A percentile compares a stretch with the other conserved stretches of the same genome.
These are phyloP conservation scores for Sporothrix curviconia DNA, from an alignment of 2,329 filamentous ascomycete species.

Conservation along the genomic window DNA sequence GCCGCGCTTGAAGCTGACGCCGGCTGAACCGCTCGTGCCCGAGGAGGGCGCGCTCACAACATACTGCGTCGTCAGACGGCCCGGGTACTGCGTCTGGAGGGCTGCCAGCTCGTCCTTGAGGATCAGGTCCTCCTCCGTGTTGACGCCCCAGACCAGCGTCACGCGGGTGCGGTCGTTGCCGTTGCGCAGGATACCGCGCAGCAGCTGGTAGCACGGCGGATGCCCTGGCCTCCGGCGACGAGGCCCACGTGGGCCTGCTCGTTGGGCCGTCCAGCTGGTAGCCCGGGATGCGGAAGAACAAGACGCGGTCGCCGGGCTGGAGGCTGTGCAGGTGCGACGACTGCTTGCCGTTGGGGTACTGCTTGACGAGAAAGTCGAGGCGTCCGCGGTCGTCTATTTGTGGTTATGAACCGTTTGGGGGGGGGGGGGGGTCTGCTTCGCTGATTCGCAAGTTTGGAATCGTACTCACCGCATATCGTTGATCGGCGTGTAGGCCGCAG, in stretches of 20 bases:
- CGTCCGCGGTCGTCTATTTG: conserved; percentile 46
- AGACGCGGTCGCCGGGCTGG: conserved; percentile 53
- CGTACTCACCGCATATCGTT: conserved; percentile 39
- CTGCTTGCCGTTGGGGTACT: conserved; percentile 59
- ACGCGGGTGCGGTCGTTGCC: conserved; percentile 56
- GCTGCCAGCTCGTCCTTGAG: conserved; percentile 49
- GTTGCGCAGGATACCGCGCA: conserved; percentile 55
- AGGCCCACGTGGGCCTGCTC: conserved; percentile 49
- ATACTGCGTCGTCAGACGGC: conserved; percentile 51
- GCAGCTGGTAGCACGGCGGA: conserved; percentile 62
- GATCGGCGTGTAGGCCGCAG: conserved; percentile 63
- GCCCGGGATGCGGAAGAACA: conserved; percentile 50
- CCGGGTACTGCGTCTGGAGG: conserved; percentile 43
- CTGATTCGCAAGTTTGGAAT: neutral
- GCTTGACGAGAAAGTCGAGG: conserved; percentile 61
- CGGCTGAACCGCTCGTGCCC: conserved; percentile 11
- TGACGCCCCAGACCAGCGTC: conserved; percentile 60
- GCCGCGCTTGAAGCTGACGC: conserved; percentile 43
- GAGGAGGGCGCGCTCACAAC: conserved; percentile 45
- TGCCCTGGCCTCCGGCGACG: conserved; percentile 65
- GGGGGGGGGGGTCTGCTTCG: no score
- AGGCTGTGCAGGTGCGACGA: conserved; percentile 62
- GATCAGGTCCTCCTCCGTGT: conserved; percentile 56
- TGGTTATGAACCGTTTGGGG: neutral
- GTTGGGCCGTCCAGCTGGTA: conserved; percentile 49